Conservation (phyloP, 2,329 filamentous ascomycete species). For the Penicillium sp. region DNA sequence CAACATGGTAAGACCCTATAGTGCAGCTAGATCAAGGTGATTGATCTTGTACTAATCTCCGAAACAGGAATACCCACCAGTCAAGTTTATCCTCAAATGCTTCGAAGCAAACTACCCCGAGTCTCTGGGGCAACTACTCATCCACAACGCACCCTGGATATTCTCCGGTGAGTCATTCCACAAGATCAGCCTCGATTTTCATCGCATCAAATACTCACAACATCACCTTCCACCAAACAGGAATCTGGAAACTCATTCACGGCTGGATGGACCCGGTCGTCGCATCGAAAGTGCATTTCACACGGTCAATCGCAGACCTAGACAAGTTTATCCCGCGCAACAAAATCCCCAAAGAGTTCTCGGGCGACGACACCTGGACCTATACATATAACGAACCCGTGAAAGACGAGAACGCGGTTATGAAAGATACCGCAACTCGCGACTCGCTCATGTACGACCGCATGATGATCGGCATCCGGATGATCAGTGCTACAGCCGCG, state of each 20-base stretch:
- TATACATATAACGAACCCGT: constrained; percentile 78
- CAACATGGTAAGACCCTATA: constrained; percentile 68
- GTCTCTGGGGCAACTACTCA: constrained; percentile 78
- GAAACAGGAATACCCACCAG: constrained; percentile 76
- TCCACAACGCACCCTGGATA: constrained; percentile 94
- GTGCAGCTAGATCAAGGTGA: not conserved
- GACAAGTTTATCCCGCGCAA: constrained; percentile 67
- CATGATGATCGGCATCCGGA: constrained; percentile 63
- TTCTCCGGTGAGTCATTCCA: constrained; percentile 69
- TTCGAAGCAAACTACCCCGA: constrained; percentile 98
- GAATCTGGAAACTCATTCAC: constrained; percentile 88
- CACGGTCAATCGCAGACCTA: constrained; percentile 73
- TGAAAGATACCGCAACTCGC: constrained; percentile 63
- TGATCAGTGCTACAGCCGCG: constrained; percentile 68
- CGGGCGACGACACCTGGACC: constrained; percentile 76
- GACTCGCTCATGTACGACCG: constrained; percentile 60
- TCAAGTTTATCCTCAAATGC: constrained; percentile 98
- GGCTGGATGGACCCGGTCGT: constrained; percentile 96
- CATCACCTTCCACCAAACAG: constrained; percentile 40
- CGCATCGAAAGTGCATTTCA: constrained; percentile 88
- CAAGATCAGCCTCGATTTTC: rapidly evolving
- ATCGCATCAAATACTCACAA: not conserved
- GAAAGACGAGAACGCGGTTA: constrained; percentile 70
- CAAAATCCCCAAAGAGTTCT: constrained; percentile 75
- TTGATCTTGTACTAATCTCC: not conserved